Evolutionary conservation across 345 rosid genomes (phyloP), one percentile per base, ranked within the genome.

Genomic region (Sisymbrium altissimum): DNA sequence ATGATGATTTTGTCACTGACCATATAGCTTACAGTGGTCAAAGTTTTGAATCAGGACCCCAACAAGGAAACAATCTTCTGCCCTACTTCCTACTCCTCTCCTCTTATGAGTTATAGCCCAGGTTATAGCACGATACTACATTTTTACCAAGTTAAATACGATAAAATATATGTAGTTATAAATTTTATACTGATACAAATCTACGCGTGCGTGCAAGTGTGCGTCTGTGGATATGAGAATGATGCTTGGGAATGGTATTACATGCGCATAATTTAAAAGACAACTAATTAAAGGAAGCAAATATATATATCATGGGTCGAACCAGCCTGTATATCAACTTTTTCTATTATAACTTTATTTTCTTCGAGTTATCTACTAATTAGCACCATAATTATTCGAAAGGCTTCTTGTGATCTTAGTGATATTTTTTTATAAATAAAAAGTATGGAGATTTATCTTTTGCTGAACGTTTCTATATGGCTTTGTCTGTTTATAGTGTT

Each of bases 211-310:
- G 71, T 64, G 71, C 57, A 55, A 54, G 57, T 64, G 46, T 64
- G 71, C 56, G 30, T 64, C 9, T 64, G 39, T 33, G 77, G 59
- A 56, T 73, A 55, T 45, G 33, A 21, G 55, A 53, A 41, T 53
- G 70, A 72, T 72, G 70, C 64, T 72, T 32, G 27, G 15, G 77
- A 72, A 64, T 72, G 53, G 77, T 64, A 72, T 64, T 72, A 72
- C 64, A 64, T 72, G 76, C 76, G 54, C 76, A 63, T 52, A 13
- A 13, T 52, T 14, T 19, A 5, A 43, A 69, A 56, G 55, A 45
- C n/a, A 41, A 30, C 14, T 36, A 30, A 33, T 7, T 30, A 56
- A 38, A 41, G 40, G 32, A 56, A 56, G 54, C 55, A 41, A 30
- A 13, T 4, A 30, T 30, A 44, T 43, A 43, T 6, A 60, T 49